Evolutionary conservation across 371 early-diverging fungal species (phyloP), one percentile per base, ranked within the genome.

Genomic region (Apophysomyces ossiformis): DNA sequence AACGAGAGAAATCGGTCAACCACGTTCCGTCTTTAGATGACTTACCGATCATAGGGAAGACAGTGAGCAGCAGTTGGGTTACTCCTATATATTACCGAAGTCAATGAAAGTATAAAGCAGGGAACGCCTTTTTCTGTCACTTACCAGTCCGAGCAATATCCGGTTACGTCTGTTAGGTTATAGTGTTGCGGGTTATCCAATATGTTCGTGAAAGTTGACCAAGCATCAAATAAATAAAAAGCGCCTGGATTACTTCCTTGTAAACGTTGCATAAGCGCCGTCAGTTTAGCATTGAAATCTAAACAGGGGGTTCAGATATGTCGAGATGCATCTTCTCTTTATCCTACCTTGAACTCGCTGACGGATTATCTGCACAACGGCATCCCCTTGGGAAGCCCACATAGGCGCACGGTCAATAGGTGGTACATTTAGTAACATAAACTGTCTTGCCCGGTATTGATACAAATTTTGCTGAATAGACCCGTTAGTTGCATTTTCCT

Each of bases 381-480:
- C n/a, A 46, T 57, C 43, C 1, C 62, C 44, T 59, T 57, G 45
- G 18, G 26, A 26, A n/a, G 56, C 36, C 77, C 77, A 79, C 39
- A 64, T 54, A 13, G 77, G 80, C 4, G 75, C 61, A 15, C 72
- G 69, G 37, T 79, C 75, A 32, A 79, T 67, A 15, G 80, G 80
- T 26, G 80, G 80, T 6, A 79, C 71, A 38, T 66, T 77, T 15
- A 79, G 64, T 9, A 79, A 54, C 58, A 76, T 67, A 59, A 76
- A 74, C 12, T 79, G 70, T 0, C 57, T 54, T 43, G 71, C 73
- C 45, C 64, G 66, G 60, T 69, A 41, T 13, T 66, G n/a, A 26
- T 64, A 58, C 41, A 76, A 61, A 37, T 69, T 36, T 18, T 72
- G 60, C 71, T 75, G 41, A 26, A 41, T 47, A 16, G 32, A 26